A percentile compares a stretch with the other conserved stretches of the same genome.
phyloP scores from a whole-genome alignment of 1,139 yeast genomes.

The Blastobotrys indianensis region DNA sequence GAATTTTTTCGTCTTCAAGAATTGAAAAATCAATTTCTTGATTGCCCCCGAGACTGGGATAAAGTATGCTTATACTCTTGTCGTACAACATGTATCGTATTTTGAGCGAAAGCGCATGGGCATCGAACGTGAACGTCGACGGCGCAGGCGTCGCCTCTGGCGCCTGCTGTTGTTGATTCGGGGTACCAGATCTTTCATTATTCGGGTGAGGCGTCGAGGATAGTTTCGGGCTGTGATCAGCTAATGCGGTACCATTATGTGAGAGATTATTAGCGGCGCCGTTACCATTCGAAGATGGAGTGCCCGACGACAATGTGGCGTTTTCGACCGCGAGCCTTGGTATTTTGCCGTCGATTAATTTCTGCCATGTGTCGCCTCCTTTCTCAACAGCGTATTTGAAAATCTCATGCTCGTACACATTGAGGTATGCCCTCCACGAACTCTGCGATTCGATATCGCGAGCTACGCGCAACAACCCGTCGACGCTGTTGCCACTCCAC shows the following conservation, averaged over 20 bases:
- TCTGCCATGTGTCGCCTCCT: slow-evolving; percentile 33
- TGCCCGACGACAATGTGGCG: neutral
- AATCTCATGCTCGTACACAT: slow-evolving; percentile 35
- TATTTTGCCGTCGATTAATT: slow-evolving; percentile 31
- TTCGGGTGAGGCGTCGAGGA: slow-evolving; percentile 7
- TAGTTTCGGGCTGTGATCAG: too few relatives aligned
- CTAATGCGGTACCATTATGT: too few relatives aligned
- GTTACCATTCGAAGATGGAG: neutral
- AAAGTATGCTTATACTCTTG: slow-evolving; percentile 30
- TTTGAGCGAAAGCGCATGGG: slow-evolving; percentile 34
- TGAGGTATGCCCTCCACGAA: slow-evolving; percentile 36
- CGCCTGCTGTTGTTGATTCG: neutral
- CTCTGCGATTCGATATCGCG: slow-evolving; percentile 35
- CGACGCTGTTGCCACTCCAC: slow-evolving; percentile 35
- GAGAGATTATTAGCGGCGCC: neutral
- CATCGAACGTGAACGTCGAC: slow-evolving; percentile 24
- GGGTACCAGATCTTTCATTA: neutral
- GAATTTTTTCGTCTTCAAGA: slow-evolving; percentile 24
- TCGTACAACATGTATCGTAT: slow-evolving; percentile 40
- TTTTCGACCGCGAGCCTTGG: slow-evolving; percentile 4
- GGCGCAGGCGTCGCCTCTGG: slow-evolving; percentile 10
- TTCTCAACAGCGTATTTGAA: slow-evolving; percentile 31
- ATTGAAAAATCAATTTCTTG: slow-evolving; percentile 27
- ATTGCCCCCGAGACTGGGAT: slow-evolving; percentile 22
- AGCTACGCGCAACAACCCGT: slow-evolving; percentile 33